Percentiles rank a stretch among this genome's conserved stretches.
Conservation (phyloP, 108 stramenopile species). For the Mediolabrus comicus region DNA sequence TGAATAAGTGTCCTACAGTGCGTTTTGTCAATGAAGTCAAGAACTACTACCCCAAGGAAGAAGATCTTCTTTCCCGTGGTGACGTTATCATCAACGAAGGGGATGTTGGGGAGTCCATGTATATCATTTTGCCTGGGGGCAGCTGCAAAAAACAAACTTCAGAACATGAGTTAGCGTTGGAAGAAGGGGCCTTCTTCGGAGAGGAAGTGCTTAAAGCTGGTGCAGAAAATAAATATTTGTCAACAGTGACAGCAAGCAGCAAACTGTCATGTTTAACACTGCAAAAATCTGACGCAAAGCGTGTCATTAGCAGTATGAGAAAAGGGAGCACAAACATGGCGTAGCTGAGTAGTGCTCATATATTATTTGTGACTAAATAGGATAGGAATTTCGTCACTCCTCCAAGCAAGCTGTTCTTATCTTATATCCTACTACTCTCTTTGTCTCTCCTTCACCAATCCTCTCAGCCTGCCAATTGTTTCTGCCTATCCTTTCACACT, state of each 20-base stretch:
- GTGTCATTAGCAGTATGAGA: constrained; percentile 9
- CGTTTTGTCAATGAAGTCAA: no score
- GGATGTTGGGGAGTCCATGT: constrained; percentile 77
- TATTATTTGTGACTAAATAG: no score
- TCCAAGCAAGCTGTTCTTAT: no score
- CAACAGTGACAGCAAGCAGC: constrained; percentile 32
- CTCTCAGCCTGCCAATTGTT: no score
- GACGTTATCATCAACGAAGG: constrained; percentile 88
- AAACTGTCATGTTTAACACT: constrained; percentile 25
- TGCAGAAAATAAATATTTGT: constrained; percentile 25
- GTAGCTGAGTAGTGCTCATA: no score
- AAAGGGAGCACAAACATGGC: neutral
- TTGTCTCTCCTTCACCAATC: no score
- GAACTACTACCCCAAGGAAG: no score
- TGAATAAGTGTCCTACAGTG: no score
- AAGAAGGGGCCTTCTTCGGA: constrained; percentile 67
- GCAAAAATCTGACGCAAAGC: constrained; percentile 25
- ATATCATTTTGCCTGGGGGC: constrained; percentile 66
- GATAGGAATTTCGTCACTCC: no score
- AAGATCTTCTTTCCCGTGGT: constrained; percentile 70
- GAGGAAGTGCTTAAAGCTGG: constrained; percentile 59
- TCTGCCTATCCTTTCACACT: no score
- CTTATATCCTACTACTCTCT: no score
- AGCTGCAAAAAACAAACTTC: constrained; percentile 53
- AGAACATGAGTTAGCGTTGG: constrained; percentile 28